Percentiles rank a stretch among this genome's conserved stretches.
phyloP scores from a whole-genome alignment of 139 green algal species.

The Ettlia oleoabundans region DNA sequence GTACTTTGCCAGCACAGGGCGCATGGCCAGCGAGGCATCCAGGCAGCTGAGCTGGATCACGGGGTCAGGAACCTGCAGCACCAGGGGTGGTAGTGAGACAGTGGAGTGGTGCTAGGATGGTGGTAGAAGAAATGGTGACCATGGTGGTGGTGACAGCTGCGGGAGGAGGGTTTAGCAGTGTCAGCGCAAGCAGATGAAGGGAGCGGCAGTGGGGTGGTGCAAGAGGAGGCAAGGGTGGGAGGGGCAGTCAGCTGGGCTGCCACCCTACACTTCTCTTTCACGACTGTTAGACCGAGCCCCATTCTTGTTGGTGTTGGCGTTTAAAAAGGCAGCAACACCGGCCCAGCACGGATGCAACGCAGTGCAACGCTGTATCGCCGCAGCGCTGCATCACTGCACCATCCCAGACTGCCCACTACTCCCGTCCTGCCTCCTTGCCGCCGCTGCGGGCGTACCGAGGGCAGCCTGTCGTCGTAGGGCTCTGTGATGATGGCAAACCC shows the following conservation, averaged over 20 bases:
- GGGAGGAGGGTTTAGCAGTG: no score
- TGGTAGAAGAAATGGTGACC: not conserved
- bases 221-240: not conserved
- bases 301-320: no score
- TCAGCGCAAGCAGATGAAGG: no score
- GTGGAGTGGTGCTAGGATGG: not conserved
- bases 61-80: slow-evolving; percentile 81
- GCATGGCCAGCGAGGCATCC: slow-evolving; percentile 95
- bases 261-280: no score
- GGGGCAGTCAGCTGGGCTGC: no score
- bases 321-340: no score
- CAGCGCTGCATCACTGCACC: not conserved
- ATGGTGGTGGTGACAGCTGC: no score
- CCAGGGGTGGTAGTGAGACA: not conserved
- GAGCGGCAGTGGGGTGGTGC: not conserved
- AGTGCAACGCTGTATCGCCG: not conserved
- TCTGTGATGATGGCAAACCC: slow-evolving; percentile 99
- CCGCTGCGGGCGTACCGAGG: slow-evolving; percentile 52
- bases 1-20: slow-evolving; percentile 94
- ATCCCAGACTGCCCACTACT: not conserved
- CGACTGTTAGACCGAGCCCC: no score
- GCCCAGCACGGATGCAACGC: no score
- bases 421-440: not conserved
- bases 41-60: slow-evolving; percentile 96
- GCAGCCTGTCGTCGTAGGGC: slow-evolving; percentile 96